Conservation (phyloP, 352 stramenopile genomes). For the Phytophthora sp. region DNA sequence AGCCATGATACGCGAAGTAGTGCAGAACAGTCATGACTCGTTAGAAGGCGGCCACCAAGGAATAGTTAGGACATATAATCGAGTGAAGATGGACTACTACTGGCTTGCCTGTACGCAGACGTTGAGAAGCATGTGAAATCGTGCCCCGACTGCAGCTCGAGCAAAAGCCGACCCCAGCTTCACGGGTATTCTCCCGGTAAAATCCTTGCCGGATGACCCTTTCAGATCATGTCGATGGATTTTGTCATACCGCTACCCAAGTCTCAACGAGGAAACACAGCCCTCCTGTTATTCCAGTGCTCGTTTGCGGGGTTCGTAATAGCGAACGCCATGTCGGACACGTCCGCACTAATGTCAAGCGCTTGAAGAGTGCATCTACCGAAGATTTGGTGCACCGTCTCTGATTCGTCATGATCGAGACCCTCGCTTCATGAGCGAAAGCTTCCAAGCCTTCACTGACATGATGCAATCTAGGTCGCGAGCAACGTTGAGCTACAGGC, state of each 20-base stretch:
- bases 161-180: constrained; percentile 2
- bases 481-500: background rate
- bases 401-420: background rate
- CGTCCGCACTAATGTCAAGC: background rate
- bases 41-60: constrained; percentile 11
- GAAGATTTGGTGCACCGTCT: background rate
- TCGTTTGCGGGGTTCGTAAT: background rate
- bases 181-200: background rate
- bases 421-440: too few relatives aligned
- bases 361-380: background rate
- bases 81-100: background rate
- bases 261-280: background rate
- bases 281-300: background rate
- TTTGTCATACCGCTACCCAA: background rate
- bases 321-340: background rate
- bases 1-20: constrained; percentile 16
- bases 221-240: constrained; percentile 2
- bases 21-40: constrained; percentile 16
- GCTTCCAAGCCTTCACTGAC: constrained; percentile 3
- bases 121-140: background rate
- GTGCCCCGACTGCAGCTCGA: constrained; percentile 3
- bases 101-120: constrained; percentile 10
- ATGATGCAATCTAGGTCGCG: constrained; percentile 3
- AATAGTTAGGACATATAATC: background rate
- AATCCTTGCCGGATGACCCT: too few relatives aligned